A percentile compares a stretch with the other conserved stretches of the same genome.
These are phyloP conservation scores for Tolypocladium guangdongense DNA, from an alignment of 2,329 filamentous ascomycete species.

Conservation along the genomic window DNA sequence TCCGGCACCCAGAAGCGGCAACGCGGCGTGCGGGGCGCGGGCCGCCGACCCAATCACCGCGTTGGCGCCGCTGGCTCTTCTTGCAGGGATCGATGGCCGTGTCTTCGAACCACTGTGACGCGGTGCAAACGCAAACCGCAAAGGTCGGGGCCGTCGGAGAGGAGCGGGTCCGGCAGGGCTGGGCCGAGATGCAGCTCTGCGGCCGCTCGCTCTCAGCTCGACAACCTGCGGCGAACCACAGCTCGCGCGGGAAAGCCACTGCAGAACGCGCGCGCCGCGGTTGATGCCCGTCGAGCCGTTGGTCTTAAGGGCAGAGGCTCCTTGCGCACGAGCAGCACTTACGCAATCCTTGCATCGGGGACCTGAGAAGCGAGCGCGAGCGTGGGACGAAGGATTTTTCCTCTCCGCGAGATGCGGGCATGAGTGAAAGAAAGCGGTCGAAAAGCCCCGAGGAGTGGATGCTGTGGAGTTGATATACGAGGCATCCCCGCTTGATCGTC, in stretches of 20 bases:
- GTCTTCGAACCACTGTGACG: not conserved
- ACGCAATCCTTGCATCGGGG: too few species aligned
- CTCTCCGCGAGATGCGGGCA: not conserved
- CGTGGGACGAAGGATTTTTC: too few species aligned
- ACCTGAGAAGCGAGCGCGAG: too few species aligned
- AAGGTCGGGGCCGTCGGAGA: too few species aligned
- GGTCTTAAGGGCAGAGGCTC: too few species aligned
- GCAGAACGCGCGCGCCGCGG: not conserved
- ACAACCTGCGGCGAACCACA: not conserved
- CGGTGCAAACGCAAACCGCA: too few species aligned
- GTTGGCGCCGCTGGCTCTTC: not conserved
- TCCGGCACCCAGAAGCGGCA: not conserved
- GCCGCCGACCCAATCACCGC: not conserved
- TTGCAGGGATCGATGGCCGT: too few species aligned
- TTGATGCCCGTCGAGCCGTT: not conserved
- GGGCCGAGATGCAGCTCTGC: not conserved
- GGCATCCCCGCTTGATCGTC: too few species aligned
- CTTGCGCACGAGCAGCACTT: too few species aligned
- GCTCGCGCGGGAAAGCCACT: not conserved
- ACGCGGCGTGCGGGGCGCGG: not conserved
- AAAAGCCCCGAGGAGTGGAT: not conserved
- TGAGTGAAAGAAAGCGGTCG: not conserved
- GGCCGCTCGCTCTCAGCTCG: not conserved
- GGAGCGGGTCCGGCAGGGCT: not conserved
- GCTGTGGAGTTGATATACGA: not conserved